Conservation (phyloP, 805 yeast species). For the Pichia scutulata region DNA sequence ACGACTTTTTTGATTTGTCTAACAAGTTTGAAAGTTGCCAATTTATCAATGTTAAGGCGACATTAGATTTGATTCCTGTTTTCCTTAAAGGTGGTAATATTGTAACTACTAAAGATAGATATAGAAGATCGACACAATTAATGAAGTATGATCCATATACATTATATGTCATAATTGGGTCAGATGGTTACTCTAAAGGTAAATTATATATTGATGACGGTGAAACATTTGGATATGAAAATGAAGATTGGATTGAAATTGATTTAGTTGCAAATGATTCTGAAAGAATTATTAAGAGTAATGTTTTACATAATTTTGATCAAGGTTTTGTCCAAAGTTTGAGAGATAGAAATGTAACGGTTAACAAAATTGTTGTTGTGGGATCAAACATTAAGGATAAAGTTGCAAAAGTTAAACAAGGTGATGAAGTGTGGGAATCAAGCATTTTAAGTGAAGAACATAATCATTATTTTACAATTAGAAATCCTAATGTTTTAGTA, state of each 20-base stretch:
- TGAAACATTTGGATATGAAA: conserved; percentile 49
- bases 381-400: conserved; percentile 21
- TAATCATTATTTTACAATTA: conserved; percentile 26
- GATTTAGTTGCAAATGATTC: conserved; percentile 32
- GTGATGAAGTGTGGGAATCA: conserved; percentile 32
- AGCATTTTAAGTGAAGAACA: conserved; percentile 15
- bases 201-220: conserved; percentile 80
- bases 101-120: conserved; percentile 57
- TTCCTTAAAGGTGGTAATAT: conserved; percentile 75
- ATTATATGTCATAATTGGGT: conserved; percentile 50
- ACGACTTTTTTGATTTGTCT: conserved; percentile 34
- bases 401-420: conserved; percentile 25
- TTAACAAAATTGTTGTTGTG: conserved; percentile 51
- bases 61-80: conserved; percentile 61
- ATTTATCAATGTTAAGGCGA: conserved; percentile 39
- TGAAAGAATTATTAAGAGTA: conserved; percentile 27
- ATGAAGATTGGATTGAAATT: conserved; percentile 43
- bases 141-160: conserved; percentile 81
- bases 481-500: conserved; percentile 44
- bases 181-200: conserved; percentile 38
- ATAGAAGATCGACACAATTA: conserved; percentile 70
- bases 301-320: conserved; percentile 15
- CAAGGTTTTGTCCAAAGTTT: conserved; percentile 21
- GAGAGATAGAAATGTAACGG: conserved; percentile 26
- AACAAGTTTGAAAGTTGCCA: conserved; percentile 26